A percentile compares a stretch with the other conserved stretches of the same genome.
Conservation (phyloP, 441 rosid genomes). For the Gossypium lobatum region DNA sequence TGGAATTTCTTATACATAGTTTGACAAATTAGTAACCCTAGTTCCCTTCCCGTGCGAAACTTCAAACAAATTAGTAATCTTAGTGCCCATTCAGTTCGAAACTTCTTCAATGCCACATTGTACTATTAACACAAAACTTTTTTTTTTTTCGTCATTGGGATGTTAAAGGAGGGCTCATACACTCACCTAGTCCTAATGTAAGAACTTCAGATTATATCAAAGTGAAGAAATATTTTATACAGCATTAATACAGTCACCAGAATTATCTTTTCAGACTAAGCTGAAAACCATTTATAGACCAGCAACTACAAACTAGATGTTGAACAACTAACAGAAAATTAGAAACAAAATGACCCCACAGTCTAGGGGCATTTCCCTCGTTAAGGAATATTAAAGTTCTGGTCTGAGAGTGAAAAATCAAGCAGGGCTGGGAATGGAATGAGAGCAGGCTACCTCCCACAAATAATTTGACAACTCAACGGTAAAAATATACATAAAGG, state of each 20-base stretch:
- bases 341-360: not conserved
- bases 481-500: not conserved
- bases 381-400: not conserved
- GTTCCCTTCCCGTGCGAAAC: not conserved
- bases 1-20: not conserved
- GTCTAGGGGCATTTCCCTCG: slow-evolving; percentile 1
- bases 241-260: not conserved
- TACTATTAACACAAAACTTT: not conserved
- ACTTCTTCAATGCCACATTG: slow-evolving; percentile 9
- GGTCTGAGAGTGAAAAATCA: not conserved
- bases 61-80: not conserved
- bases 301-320: not conserved
- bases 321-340: not conserved
- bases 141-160: not conserved
- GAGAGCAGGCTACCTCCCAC: not conserved
- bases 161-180: not conserved
- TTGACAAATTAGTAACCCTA: not conserved
- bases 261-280: not conserved
- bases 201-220: not conserved
- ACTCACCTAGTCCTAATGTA: not conserved
- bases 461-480: not conserved
- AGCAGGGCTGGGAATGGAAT: not conserved
- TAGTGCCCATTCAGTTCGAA: not conserved
- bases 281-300: not conserved
- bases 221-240: not conserved